Percentiles rank a stretch among this genome's conserved stretches.
Conservation (phyloP, 208 protist genomes). For the Trichomonas gallinae region DNA sequence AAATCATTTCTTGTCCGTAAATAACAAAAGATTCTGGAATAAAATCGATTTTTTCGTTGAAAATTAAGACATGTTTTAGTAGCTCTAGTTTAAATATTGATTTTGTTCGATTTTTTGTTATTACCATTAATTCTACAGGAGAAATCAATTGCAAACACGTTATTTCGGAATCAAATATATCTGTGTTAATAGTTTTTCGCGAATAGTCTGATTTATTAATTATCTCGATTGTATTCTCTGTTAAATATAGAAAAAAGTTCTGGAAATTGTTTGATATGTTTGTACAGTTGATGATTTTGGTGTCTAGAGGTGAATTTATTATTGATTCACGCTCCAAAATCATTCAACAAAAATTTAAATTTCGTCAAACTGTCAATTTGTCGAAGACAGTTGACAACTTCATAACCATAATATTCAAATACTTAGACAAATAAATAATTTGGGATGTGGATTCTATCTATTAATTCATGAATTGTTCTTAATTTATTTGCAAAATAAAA, state of each 20-base stretch:
- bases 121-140: background rate
- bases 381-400: background rate
- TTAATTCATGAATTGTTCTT: background rate
- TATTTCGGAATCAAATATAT: background rate
- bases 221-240: background rate
- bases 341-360: background rate
- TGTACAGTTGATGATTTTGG: background rate
- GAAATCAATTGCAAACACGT: background rate
- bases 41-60: background rate
- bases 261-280: background rate
- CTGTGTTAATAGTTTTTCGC: background rate
- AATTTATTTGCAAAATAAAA: background rate
- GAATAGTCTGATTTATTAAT: background rate
- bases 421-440: too few species aligned
- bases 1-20: background rate
- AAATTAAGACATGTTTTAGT: background rate
- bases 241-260: background rate
- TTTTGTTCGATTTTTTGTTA: background rate
- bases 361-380: background rate
- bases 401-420: background rate
- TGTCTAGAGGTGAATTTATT: background rate
- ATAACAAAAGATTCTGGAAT: background rate
- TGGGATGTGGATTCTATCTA: too few species aligned
- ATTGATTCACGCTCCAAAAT: background rate
- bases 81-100: background rate